A percentile compares a stretch with the other conserved stretches of the same genome.
These are phyloP conservation scores for Pseudogymnoascus sp. DNA, from an alignment of 2,329 filamentous ascomycete species.

Conservation along the genomic window DNA sequence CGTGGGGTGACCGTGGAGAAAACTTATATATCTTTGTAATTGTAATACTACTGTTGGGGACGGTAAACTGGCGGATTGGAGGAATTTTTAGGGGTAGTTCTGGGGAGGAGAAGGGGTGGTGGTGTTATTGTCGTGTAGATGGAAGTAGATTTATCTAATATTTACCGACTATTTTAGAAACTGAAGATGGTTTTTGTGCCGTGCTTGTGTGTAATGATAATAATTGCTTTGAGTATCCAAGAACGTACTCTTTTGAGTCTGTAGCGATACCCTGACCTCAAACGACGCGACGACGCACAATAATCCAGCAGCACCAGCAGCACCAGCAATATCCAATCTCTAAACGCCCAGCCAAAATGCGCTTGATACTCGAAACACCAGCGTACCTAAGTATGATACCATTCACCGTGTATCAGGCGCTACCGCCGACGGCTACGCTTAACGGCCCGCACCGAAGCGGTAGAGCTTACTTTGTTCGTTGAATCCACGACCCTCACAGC, in stretches of 20 bases:
- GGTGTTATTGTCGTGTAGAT: not conserved
- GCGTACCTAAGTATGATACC: too few species aligned
- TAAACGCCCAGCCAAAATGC: too few species aligned
- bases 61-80: slow-evolving; percentile 6
- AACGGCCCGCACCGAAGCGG: not conserved
- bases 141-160: not conserved
- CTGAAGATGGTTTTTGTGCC: not conserved
- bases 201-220: not conserved
- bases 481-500: not conserved
- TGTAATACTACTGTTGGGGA: slow-evolving; percentile 5
- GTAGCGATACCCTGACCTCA: too few species aligned
- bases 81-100: not conserved
- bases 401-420: not conserved
- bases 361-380: too few species aligned
- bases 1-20: not conserved
- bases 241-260: too few species aligned
- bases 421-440: not conserved
- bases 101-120: too few species aligned
- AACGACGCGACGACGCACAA: too few species aligned
- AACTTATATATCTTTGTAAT: not conserved
- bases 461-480: not conserved
- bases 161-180: not conserved
- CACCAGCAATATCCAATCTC: too few species aligned
- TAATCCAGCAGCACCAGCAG: too few species aligned
- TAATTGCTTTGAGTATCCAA: not conserved